These are phyloP conservation scores for Dendrobium huoshanense DNA, from an alignment of 106 monocot species.

Conservation along the genomic window DNA sequence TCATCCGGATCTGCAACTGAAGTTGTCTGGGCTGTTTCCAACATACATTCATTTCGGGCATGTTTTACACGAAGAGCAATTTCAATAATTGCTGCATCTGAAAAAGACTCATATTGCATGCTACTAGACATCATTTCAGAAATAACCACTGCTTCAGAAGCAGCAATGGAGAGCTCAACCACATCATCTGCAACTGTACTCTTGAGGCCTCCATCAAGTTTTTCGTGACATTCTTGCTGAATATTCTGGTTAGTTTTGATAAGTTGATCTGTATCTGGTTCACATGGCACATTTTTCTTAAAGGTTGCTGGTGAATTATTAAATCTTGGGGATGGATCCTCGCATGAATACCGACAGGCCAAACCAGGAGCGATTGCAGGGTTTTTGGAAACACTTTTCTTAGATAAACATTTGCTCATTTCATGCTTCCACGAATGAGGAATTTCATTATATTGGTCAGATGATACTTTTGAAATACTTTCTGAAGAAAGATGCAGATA, in stretches of 20 bases:
- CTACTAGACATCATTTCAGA: conserved; percentile 37
- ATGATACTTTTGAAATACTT: conserved; percentile 23
- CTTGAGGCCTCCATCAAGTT: conserved; percentile 16
- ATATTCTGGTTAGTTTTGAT: conserved; percentile 13
- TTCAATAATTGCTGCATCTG: conserved; percentile 38
- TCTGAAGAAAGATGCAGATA: conserved; percentile 56
- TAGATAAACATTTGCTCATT: background rate
- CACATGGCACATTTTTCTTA: background rate
- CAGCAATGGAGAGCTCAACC: conserved; percentile 71
- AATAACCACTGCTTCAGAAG: conserved; percentile 80
- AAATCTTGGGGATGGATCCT: conserved; percentile 6
- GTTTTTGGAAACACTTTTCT: conserved; percentile 5
- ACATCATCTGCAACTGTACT: conserved; percentile 30
- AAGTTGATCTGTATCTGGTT: background rate
- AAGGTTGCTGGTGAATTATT: background rate
- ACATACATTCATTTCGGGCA: conserved; percentile 27
- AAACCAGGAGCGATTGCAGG: conserved; percentile 5
- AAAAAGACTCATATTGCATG: conserved; percentile 24
- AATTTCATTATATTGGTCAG: conserved; percentile 9
- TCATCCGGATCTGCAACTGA: conserved; percentile 19
- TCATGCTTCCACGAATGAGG: conserved; percentile 1
- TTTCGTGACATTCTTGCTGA: background rate
- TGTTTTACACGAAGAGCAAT: conserved; percentile 56
- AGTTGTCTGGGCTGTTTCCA: conserved; percentile 19
- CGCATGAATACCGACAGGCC: conserved; percentile 10